Conservation (phyloP, 495 filamentous ascomycete genomes). For the Neurospora sp. region DNA sequence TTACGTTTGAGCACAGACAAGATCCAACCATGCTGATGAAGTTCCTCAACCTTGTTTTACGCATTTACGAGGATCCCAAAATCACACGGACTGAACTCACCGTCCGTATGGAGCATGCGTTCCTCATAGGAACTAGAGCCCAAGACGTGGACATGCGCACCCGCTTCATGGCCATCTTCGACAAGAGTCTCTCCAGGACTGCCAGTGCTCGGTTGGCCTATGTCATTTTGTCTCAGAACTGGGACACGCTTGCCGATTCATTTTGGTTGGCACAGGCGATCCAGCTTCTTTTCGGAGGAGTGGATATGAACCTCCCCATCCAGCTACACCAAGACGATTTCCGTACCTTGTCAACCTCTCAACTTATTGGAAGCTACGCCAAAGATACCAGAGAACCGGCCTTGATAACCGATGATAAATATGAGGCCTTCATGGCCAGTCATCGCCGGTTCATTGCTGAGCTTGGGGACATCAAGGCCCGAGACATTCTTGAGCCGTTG, state of each 20-base stretch:
- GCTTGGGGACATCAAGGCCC: conserved; percentile 70
- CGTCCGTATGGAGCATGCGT: conserved; percentile 92
- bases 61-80: conserved; percentile 94
- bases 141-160: conserved; percentile 96
- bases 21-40: conserved; percentile 78
- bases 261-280: conserved; percentile 95
- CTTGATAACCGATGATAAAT: conserved; percentile 68
- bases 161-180: conserved; percentile 89
- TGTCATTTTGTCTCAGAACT: conserved; percentile 87
- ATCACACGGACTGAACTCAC: conserved; percentile 92
- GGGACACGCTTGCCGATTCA: conserved; percentile 87
- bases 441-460: conserved; percentile 76
- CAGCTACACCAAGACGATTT: conserved; percentile 79
- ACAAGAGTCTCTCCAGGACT: conserved; percentile 77
- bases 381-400: conserved; percentile 64
- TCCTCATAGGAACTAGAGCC: conserved; percentile 88
- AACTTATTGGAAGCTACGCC: conserved; percentile 56
- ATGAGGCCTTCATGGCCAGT: conserved; percentile 65
- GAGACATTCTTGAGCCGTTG: conserved; percentile 83
- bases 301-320: conserved; percentile 70
- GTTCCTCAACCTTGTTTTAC: conserved; percentile 91
- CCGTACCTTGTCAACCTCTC: conserved; percentile 57
- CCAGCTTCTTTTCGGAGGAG: conserved; percentile 78
- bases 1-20: conserved; percentile 75
- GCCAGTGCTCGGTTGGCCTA: conserved; percentile 80